phyloP scores from a whole-genome alignment of 176 grass and related monocot species.

The Bothriochloa decipiens region DNA sequence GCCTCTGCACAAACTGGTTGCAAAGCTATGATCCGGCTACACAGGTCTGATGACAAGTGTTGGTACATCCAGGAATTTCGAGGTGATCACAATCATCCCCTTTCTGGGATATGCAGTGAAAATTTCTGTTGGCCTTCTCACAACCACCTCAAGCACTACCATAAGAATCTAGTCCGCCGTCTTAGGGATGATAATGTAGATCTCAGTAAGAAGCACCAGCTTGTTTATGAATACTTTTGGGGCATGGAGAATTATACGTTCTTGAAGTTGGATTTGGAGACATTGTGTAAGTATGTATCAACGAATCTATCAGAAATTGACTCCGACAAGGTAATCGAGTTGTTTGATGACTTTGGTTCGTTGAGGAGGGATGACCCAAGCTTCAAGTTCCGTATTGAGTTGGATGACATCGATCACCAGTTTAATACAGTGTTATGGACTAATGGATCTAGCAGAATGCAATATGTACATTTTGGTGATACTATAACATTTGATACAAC shows the following conservation, averaged over 20 bases:
- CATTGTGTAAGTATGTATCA: background rate
- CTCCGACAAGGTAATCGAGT: background rate
- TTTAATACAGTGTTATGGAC: constrained; percentile 25
- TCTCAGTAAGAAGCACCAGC: background rate
- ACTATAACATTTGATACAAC: constrained; percentile 28
- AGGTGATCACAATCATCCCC: constrained; percentile 22
- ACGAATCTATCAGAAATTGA: background rate
- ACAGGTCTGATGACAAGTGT: constrained; percentile 1
- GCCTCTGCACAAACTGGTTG: background rate
- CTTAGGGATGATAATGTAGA: constrained; percentile 7
- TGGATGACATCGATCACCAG: background rate
- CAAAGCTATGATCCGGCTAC: constrained; percentile 20
- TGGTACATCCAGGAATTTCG: background rate
- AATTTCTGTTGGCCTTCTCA: constrained; percentile 31
- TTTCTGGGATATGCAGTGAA: constrained; percentile 24
- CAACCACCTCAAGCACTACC: background rate
- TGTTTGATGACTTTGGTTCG: constrained; percentile 26
- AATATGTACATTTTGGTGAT: constrained; percentile 34
- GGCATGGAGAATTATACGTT: background rate
- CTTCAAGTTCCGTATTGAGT: constrained; percentile 28
- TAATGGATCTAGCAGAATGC: constrained; percentile 7
- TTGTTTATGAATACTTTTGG: background rate
- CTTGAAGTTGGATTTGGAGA: background rate
- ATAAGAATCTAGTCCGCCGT: constrained; percentile 2
- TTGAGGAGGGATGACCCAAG: constrained; percentile 32